phyloP scores from a whole-genome alignment of 306 rosid species.

The Vicia sativa region DNA sequence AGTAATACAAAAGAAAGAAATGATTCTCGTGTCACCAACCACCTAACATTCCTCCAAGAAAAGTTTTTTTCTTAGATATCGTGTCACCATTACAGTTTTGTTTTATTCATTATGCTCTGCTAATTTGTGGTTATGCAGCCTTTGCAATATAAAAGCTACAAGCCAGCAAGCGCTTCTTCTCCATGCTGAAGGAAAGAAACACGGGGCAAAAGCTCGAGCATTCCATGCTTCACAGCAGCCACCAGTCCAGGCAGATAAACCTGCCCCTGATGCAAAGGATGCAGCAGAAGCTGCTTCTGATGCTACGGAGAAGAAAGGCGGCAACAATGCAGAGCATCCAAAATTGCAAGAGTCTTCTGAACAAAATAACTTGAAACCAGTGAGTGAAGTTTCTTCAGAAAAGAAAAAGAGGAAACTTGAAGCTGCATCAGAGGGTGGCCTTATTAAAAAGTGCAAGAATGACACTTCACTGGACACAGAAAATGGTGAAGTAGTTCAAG shows the following conservation, averaged over 20 bases:
- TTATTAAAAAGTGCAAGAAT: slow-evolving; percentile 56
- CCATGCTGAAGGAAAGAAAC: slow-evolving; percentile 99
- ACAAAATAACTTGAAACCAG: slow-evolving; percentile 41
- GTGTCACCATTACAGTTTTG: slow-evolving; percentile 3
- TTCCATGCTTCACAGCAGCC: slow-evolving; percentile 65
- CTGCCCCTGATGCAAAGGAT: slow-evolving; percentile 46
- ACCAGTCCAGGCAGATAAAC: slow-evolving; percentile 46
- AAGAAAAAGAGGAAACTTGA: slow-evolving; percentile 74
- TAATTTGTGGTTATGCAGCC: slow-evolving; percentile 53
- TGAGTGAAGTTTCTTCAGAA: slow-evolving; percentile 42
- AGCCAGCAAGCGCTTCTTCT: slow-evolving; percentile 86
- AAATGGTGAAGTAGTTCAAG: slow-evolving; percentile 78
- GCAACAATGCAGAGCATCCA: slow-evolving; percentile 41
- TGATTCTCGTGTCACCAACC: too few species aligned
- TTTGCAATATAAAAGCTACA: slow-evolving; percentile 84
- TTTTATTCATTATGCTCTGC: slow-evolving; percentile 21
- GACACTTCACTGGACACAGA: slow-evolving; percentile 43
- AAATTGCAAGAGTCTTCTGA: slow-evolving; percentile 45
- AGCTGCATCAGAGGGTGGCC: slow-evolving; percentile 49
- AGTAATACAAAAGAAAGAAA: slow-evolving; percentile 3
- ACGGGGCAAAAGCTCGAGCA: slow-evolving; percentile 81
- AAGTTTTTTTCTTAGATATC: slow-evolving; percentile 2
- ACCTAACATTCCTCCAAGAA: not conserved
- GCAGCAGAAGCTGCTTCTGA: slow-evolving; percentile 44
- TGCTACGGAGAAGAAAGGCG: slow-evolving; percentile 29